Conservation (phyloP, 1,284 basidiomycete genomes). For the Gymnopus androsaceus region DNA sequence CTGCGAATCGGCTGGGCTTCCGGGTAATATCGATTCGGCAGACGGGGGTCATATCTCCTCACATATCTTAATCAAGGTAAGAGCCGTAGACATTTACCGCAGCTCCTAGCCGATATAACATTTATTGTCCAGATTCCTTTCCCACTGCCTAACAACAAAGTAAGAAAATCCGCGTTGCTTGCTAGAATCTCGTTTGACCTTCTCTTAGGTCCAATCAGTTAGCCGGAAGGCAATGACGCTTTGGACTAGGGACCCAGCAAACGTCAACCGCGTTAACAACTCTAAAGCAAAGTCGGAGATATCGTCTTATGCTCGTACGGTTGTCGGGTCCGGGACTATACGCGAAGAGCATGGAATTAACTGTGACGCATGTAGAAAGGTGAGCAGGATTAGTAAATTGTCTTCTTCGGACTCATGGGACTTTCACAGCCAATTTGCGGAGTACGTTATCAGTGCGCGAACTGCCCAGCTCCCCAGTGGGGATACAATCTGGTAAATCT, state of each 20-base stretch:
- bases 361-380: slow-evolving; percentile 62
- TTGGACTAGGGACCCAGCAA: slow-evolving; percentile 77
- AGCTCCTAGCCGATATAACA: not conserved
- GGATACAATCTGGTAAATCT: slow-evolving; percentile 64
- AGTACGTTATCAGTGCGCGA: slow-evolving; percentile 75
- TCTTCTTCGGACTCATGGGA: not conserved
- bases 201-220: slow-evolving; percentile 55
- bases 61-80: slow-evolving; percentile 91
- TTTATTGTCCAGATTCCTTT: slow-evolving; percentile 10
- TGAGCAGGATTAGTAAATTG: slow-evolving; percentile 31
- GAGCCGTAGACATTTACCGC: slow-evolving; percentile 12
- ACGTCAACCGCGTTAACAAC: slow-evolving; percentile 44
- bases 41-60: slow-evolving; percentile 78
- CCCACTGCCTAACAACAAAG: slow-evolving; percentile 67
- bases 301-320: slow-evolving; percentile 64
- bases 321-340: slow-evolving; percentile 43
- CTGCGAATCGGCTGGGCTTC: slow-evolving; percentile 83
- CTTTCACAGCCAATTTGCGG: slow-evolving; percentile 61
- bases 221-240: slow-evolving; percentile 72
- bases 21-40: slow-evolving; percentile 73
- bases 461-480: slow-evolving; percentile 65
- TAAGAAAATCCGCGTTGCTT: slow-evolving; percentile 28
- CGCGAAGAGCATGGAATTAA: slow-evolving; percentile 56
- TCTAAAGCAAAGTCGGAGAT: slow-evolving; percentile 59
- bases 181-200: not conserved